Evolutionary conservation across 2,329 filamentous ascomycete genomes (phyloP), one percentile per base, ranked within the genome.

Genomic region (Annulohypoxylon truncatum): DNA sequence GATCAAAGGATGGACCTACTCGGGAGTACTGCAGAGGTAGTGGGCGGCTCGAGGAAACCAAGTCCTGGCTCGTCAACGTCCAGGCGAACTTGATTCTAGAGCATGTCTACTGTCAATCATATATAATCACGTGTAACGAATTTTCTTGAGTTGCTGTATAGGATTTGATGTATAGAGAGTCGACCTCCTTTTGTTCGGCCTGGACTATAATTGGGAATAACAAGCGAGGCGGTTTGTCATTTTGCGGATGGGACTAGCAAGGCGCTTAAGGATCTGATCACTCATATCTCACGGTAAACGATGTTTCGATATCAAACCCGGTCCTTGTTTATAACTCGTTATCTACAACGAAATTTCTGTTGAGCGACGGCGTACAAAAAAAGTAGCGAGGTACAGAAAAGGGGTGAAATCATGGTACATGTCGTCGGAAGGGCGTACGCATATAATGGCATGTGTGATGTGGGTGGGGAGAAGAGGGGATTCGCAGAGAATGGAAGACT

Each of bases 21-120:
- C 1, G 85, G 84, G 18, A 84, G 82, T 66, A 80, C 84, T 5
- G 87, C 87, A 1, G 87, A 90, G 75, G 78, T 90, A 13, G 82
- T 90, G 2, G 81, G 86, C 53, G 83, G 77, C 40, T 64, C 74
- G 20, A 71, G 68, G 50, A 74, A 73, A 59, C 72, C 74, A 48
- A 77, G 75, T 53, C 72, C 74, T 18, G 50, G 57, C 22, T 73
- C 71, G n/a, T 70, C 73, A 5, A 48, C 51, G 42, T 71, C 70
- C 12, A 59, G 65, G 31, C 67, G 68, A 18, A 71, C 71, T 46
- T 61, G 46, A 67, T 18, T 18, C 15, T 12, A 10, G 12, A 68
- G 26, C 28, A 67, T 55, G 28, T 40, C 51, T 12, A 46, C 6
- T n/a, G 10, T 13, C 38, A 47, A 62, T 58, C 26, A 57, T 48